These are phyloP conservation scores for Saccharomyces hybrid DNA, from an alignment of 1,139 yeast genomes.

Conservation along the genomic window DNA sequence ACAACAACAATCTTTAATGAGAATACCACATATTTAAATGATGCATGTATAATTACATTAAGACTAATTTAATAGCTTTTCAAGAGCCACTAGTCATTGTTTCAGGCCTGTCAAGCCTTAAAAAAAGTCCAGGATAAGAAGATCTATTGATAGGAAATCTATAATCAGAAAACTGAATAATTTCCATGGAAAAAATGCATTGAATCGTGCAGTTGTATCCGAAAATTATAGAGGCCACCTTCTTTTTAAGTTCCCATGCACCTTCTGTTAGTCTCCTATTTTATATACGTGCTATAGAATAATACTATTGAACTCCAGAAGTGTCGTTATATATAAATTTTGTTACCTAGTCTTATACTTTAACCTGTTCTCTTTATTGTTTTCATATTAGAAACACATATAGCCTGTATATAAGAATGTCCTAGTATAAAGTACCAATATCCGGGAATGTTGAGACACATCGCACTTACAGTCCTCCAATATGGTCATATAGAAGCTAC, in stretches of 20 bases:
- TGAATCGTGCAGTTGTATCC: not conserved
- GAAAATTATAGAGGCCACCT: not conserved
- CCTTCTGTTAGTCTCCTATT: not conserved
- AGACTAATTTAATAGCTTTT: not conserved
- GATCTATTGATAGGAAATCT: not conserved
- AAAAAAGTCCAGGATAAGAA: not conserved
- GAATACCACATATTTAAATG: not conserved
- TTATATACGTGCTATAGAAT: not conserved
- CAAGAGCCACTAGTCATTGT: not conserved
- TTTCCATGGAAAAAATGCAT: not conserved
- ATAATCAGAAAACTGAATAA: not conserved
- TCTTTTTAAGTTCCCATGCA: not conserved
- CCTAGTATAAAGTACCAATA: not conserved
- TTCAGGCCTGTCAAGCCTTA: not conserved
- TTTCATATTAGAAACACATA: not conserved
- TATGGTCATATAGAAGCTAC: not conserved
- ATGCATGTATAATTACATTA: not conserved
- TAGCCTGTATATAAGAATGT: not conserved
- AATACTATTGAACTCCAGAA: not conserved
- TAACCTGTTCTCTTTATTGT: not conserved
- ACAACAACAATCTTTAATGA: not conserved
- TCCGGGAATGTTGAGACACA: not conserved
- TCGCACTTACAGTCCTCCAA: not conserved
- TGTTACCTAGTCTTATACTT: not conserved
- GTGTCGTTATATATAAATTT: not conserved